Evolutionary conservation across 768 basidiomycete genomes (phyloP), one percentile per base, ranked within the genome.

Genomic region (Tulasnella sp.): DNA sequence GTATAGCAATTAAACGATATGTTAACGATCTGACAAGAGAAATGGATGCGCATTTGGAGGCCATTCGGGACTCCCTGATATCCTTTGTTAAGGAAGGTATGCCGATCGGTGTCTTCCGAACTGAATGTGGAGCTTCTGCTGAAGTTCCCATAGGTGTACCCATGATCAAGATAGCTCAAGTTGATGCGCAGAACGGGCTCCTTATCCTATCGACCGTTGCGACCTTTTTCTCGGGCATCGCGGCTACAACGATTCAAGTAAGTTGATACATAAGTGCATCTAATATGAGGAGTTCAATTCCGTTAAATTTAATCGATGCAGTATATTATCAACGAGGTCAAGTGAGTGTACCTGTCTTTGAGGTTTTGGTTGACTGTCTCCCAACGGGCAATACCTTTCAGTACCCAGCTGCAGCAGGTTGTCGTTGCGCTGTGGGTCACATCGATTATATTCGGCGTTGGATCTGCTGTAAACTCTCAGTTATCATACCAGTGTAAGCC

Each of bases 81-180:
- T 88, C 90, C 83, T 92, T 93, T 84, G 89, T 92, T 69, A 90
- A 92, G 86, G 87, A 92, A 77, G 91, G 91, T 89, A 40, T 7
- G 42, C 3, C 17, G 34, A 17, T n/a, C 11, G 52, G 5, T 31
- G 19, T n/a, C n/a, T n/a, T 8, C 3, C 8, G n/a, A n/a, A n/a
- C n/a, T n/a, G n/a, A n/a, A n/a, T n/a, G n/a, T n/a, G n/a, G n/a
- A n/a, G n/a, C n/a, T n/a, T n/a, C n/a, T n/a, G n/a, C n/a, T n/a
- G n/a, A n/a, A n/a, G n/a, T n/a, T n/a, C n/a, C n/a, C n/a, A n/a
- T 34, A 91, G 90, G 91, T 81, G 90, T 93, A 11, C 91, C 91
- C 15, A 90, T 90, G 1, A 92, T 93, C 79, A 88, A 90, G 70
- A 39, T 45, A 4, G 54, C 76, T 42, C 76, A 77, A 29, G 29